These are phyloP conservation scores for Brasenia schreberi DNA, from an alignment of 164 flowering plant species.

Conservation along the genomic window DNA sequence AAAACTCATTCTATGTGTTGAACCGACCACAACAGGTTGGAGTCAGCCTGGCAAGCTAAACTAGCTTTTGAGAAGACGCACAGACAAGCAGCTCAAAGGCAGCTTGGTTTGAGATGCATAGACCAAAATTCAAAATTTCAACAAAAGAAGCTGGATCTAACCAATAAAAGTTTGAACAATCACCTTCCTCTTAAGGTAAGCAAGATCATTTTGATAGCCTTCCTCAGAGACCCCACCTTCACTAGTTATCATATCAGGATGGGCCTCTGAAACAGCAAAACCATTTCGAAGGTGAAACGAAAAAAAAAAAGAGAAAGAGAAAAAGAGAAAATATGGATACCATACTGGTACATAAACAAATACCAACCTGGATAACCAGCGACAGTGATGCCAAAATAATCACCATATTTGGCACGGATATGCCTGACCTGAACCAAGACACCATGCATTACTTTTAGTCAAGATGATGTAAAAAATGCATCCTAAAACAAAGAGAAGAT, in stretches of 20 bases:
- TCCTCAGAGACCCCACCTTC: conserved; percentile 57
- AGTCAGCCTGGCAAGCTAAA: too few species aligned
- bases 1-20: too few species aligned
- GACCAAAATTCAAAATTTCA: too few species aligned
- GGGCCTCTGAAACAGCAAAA: conserved; percentile 55
- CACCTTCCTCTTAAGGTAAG: conserved; percentile 82
- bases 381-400: conserved; percentile 92
- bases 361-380: conserved; percentile 93
- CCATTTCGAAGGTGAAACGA: neutral
- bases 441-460: too few species aligned
- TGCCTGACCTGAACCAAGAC: conserved; percentile 51
- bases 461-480: neutral
- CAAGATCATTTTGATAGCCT: conserved; percentile 66
- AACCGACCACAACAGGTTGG: too few species aligned
- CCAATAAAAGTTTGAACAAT: neutral
- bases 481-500: neutral
- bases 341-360: neutral
- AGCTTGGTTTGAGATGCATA: too few species aligned
- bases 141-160: too few species aligned
- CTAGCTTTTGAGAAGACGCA: too few species aligned
- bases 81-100: too few species aligned
- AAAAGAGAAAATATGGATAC: neutral
- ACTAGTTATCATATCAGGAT: conserved; percentile 67
- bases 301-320: neutral
- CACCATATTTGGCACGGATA: conserved; percentile 60